These are phyloP conservation scores for Colletotrichum sp. DNA, from an alignment of 2,329 filamentous ascomycete species.

Conservation along the genomic window DNA sequence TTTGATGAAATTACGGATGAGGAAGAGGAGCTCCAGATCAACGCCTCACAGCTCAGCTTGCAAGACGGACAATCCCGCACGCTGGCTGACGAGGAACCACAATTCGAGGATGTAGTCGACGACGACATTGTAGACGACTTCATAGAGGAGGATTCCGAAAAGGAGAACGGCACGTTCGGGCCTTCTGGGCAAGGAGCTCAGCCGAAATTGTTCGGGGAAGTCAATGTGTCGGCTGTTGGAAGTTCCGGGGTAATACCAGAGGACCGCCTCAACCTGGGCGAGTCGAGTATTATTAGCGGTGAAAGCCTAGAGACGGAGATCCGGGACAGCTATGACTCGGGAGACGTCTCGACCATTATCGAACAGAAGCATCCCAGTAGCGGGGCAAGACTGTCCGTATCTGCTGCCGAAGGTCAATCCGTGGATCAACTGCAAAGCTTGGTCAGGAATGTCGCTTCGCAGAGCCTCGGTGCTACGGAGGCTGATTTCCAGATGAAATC, in stretches of 20 bases:
- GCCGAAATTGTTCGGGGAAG: conserved; percentile 58
- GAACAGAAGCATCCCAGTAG: conserved; percentile 1
- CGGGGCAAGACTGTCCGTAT: conserved; percentile 23
- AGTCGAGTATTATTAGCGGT: conserved; percentile 25
- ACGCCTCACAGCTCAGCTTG: conserved; percentile 69
- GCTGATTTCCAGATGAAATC: conserved; percentile 29
- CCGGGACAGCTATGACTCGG: conserved; percentile 53
- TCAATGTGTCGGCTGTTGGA: conserved; percentile 57
- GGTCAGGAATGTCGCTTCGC: conserved; percentile 57
- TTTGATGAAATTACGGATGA: conserved; percentile 69
- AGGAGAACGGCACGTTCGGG: conserved; percentile 77
- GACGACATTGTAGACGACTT: conserved; percentile 48
- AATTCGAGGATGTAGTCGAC: conserved; percentile 34
- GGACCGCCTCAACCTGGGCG: conserved; percentile 52
- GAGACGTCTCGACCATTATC: conserved; percentile 29
- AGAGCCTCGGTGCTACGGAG: conserved; percentile 59
- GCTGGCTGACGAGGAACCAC: conserved; percentile 22
- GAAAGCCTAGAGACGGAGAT: conserved; percentile 47
- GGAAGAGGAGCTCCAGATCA: conserved; percentile 56
- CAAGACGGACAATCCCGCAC: conserved; percentile 44
- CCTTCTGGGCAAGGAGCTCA: conserved; percentile 36
- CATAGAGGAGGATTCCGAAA: conserved; percentile 73
- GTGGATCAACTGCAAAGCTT: conserved; percentile 55
- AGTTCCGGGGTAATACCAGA: conserved; percentile 57
- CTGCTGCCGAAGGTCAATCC: conserved; percentile 41